These are phyloP conservation scores for Elsinoe perseae DNA, from an alignment of 2,329 filamentous ascomycete genomes.

Conservation along the genomic window DNA sequence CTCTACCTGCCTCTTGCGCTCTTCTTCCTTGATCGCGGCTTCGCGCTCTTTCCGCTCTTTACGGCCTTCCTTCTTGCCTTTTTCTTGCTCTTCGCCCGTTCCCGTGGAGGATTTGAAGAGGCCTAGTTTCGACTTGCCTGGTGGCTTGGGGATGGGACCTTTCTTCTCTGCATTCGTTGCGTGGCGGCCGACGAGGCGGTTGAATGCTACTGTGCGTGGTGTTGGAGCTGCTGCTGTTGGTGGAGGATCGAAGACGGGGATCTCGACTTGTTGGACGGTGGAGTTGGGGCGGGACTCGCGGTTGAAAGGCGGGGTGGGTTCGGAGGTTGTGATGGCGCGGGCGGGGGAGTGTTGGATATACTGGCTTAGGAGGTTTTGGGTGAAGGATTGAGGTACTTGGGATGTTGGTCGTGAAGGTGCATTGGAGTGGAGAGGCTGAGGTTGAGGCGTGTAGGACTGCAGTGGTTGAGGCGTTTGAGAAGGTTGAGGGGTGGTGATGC, in stretches of 20 bases:
- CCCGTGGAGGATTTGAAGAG: background rate
- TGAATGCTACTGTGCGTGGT: background rate
- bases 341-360: conserved; percentile 11
- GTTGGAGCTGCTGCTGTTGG: background rate
- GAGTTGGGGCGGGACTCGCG: background rate
- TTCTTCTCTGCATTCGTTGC: background rate
- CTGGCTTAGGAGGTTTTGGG: background rate
- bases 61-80: background rate
- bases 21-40: background rate
- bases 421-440: background rate
- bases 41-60: conserved; percentile 1
- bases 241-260: conserved; percentile 8
- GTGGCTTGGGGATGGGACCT: background rate
- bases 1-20: conserved; percentile 7
- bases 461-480: background rate
- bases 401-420: background rate
- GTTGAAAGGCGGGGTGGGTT: background rate
- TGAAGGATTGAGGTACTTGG: background rate
- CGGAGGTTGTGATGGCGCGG: conserved; percentile 9
- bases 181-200: background rate
- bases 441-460: background rate
- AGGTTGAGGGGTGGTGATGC: background rate
- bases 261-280: background rate
- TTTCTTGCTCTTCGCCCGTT: background rate
- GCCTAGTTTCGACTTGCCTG: background rate